Base-by-base conservation (phyloP, 371 early-diverging fungal genomes). In the Apophysomyces elegans region DNA sequence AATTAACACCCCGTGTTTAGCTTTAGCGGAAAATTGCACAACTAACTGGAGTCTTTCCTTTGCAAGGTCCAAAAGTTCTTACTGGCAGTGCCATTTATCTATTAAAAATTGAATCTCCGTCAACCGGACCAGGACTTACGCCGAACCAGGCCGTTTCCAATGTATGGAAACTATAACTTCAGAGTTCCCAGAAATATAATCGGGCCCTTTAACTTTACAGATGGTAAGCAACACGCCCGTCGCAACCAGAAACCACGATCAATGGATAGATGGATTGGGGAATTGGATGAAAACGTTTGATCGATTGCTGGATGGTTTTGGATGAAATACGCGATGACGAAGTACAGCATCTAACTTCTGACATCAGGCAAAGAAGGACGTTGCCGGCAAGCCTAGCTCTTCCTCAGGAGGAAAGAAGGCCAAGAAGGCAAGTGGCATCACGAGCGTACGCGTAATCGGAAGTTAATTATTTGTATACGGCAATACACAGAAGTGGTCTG, bases 331-430 rank as follows among this genome's bases (percentile, higher is more conserved):
- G 1, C 21, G 21, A 18, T 50, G 54, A 50, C 18, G 47, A 21
- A 50, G 21, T 50, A 5, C 21, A 21, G 11, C 54, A 50, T 50
- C 54, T 16, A 50, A 50, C 21, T 16, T 50, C 46, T n/a, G 26
- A 35, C n/a, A 26, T 65, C 76, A 90, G 88, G 88, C 87, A 70
- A 86, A 88, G 75, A 86, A 86, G 81, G 86, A 84, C 83, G 86
- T 84, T 72, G 90, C 87, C 21, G 54, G 21, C 70, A 86, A 85
- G 80, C 90, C 88, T 67, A 71, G 82, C 73, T 86, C 88, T 66
- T 83, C 87, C 63, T 84, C 90, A 75, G 92, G 94, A 79, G 94
- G 94, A 70, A 94, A 94, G 89, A 90, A 89, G 80, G 90, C 91
- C 85, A 94, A 94, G 88, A 94, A 93, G 68, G 68, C 41, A 63